Conservation (phyloP, 2,329 filamentous ascomycete species). For the Thelonectria discophora region DNA sequence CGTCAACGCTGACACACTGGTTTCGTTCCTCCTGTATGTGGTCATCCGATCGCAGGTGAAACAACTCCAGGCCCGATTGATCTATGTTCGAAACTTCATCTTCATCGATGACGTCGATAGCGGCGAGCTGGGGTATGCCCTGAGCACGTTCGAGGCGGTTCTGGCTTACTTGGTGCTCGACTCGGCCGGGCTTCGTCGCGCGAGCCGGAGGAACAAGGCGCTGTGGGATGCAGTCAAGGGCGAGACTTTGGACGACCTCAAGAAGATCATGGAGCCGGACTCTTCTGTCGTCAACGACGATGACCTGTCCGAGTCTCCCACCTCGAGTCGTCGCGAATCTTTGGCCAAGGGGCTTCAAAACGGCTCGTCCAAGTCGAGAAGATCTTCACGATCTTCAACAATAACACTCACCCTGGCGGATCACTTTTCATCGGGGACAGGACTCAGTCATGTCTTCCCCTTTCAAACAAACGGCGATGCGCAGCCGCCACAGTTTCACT, state of each 20-base stretch:
- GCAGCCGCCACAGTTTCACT: slow-evolving; percentile 46
- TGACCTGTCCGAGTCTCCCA: slow-evolving; percentile 50
- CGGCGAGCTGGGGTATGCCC: slow-evolving; percentile 92
- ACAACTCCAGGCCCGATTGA: slow-evolving; percentile 84
- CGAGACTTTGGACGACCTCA: slow-evolving; percentile 80
- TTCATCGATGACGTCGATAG: slow-evolving; percentile 98
- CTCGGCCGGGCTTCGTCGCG: slow-evolving; percentile 81
- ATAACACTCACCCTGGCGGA: slow-evolving; percentile 55
- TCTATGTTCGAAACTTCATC: slow-evolving; percentile 98
- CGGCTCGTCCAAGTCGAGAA: slow-evolving; percentile 47
- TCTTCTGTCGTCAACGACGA: slow-evolving; percentile 59
- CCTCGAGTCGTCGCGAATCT: slow-evolving; percentile 56
- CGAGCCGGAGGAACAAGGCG: slow-evolving; percentile 84
- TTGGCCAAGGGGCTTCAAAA: slow-evolving; percentile 59
- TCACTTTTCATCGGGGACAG: slow-evolving; percentile 63
- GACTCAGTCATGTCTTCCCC: slow-evolving; percentile 87
- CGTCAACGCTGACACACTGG: slow-evolving; percentile 87
- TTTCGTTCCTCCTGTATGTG: slow-evolving; percentile 89
- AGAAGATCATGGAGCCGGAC: slow-evolving; percentile 80
- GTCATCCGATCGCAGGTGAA: slow-evolving; percentile 90
- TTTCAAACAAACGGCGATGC: slow-evolving; percentile 71
- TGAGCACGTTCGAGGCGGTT: slow-evolving; percentile 96
- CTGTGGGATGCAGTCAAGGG: slow-evolving; percentile 86
- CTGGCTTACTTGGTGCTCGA: slow-evolving; percentile 86
- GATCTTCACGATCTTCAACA: slow-evolving; percentile 53